Evolutionary conservation across 208 protist species (phyloP), one percentile per base, ranked within the genome.

Genomic region (Leishmania braziliensis): DNA sequence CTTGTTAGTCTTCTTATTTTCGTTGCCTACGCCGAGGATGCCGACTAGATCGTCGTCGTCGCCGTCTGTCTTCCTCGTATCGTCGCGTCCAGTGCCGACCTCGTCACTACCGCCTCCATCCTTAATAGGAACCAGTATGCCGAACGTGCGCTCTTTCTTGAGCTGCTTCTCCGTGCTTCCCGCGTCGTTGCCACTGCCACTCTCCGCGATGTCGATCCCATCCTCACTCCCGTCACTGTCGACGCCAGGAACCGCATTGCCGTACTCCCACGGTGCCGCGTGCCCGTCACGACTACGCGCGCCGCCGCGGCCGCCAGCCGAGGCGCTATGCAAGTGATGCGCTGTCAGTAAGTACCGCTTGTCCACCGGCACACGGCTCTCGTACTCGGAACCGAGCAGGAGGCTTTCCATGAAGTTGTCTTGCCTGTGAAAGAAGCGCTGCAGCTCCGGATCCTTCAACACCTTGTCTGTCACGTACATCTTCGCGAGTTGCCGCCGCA

Each of bases 401-500:
- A 99, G 98, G 48, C 95, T 89, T 65, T 99, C 97, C 72, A 93
- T 88, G 58, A 99, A 89, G 81, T 95, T 94, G 70, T 93, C 87
- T 50, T 94, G 85, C 36, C 89, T 75, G 69, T 98, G 90, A 81
- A 99, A 99, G 79, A 99, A 98, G 10, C 98, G 88, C 58, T 98
- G 92, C 79, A 99, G 92, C 69, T 90, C 91, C 10, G 98, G 98
- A 85, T 99, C 96, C 48, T 96, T 97, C 23, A 99, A 89, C 36
- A 99, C 97, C 75, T 99, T 98, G 79, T 99, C 98, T 4, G 98
- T 97, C 39, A 98, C 91, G 78, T 98, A 96, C 85, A 94, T 93
- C 89, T 99, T 99, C 63, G 96, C 95, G 5, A 99, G 89, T 88
- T 99, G 98, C 29, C 98, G 90, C 48, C 99, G 97, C 84, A 99